Percentiles rank a stretch among this genome's conserved stretches.
Conservation (phyloP, 1,284 basidiomycete genomes). For the Wallemia ichthyophaga region DNA sequence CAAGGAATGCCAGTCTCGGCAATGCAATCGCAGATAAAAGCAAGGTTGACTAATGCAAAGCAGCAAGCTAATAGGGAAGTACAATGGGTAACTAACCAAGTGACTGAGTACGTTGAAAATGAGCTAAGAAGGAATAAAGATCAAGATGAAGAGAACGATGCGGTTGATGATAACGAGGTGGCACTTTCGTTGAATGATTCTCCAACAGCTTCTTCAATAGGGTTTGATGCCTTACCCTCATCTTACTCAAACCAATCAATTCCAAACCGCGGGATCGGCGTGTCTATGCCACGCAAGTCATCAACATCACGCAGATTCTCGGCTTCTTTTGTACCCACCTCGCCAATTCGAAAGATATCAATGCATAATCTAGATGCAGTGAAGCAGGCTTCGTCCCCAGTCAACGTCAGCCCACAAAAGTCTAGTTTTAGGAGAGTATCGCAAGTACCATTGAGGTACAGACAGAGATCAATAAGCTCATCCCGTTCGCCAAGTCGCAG, state of each 20-base stretch:
- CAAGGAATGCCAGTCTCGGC: neutral
- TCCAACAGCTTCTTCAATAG: neutral
- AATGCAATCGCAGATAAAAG: neutral
- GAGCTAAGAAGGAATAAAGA: neutral
- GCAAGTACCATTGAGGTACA: neutral
- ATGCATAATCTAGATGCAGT: neutral
- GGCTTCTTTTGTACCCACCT: neutral
- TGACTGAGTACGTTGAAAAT: neutral
- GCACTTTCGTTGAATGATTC: neutral
- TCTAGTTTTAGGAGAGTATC: neutral
- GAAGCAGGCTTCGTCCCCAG: neutral
- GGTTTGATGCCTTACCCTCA: neutral
- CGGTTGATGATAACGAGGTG: neutral
- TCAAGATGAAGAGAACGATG: neutral
- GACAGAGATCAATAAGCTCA: neutral
- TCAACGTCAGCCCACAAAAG: neutral
- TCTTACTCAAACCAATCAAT: neutral
- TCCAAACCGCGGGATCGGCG: too few species aligned
- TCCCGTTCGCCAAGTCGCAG: neutral
- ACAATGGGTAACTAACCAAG: neutral
- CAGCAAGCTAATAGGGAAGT: neutral
- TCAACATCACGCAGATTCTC: neutral
- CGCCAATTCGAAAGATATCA: neutral
- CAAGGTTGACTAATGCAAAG: neutral
- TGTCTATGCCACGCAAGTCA: neutral